Base-by-base conservation (phyloP, 208 protist species). In the Trypanosoma rangeli region DNA sequence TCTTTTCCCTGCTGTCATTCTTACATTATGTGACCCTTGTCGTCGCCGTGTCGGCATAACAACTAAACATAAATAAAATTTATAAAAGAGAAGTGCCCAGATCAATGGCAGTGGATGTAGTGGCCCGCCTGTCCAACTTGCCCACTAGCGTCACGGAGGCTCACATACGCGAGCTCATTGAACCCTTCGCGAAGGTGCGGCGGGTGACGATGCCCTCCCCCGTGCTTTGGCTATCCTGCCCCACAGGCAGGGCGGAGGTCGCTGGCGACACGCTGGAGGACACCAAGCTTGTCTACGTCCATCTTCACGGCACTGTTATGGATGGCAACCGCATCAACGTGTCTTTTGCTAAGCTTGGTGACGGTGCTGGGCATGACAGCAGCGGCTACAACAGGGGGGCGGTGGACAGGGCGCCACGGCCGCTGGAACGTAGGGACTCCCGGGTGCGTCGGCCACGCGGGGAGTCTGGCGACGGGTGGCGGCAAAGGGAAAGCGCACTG, bases 131-230 rank as follows among this genome's bases (percentile, higher is more conserved):
- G 9, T 75, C 72, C 18, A 82, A 84, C 54, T 66, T 87, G 9
- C 71, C 78, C 1, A 58, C 53, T 8, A 75, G 62, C 24, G 65
- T 78, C 39, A 87, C 82, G 22, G 79, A 79, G 35, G 64, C 54
- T 29, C 82, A 87, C 44, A 48, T 87, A 9, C 82, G 72, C 57
- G 79, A 83, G 70, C 39, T 87, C 22, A 56, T 87, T 9, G 50
- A 70, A n/a, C 59, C 60, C 24, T 64, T 70, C 42, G 82, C 73
- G 16, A 58, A 56, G 20, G 44, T 87, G 0, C 54, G 66, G 12
- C 26, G 70, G 24, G 42, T 87, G 1, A 59, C 48, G 33, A 71
- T 87, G 82, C 82, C 82, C 9, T 69, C 55, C 3, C 73, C 82
- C 33, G 55, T 75, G 16, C 46, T 79, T 42, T 87, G 82, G 82